These are phyloP conservation scores for Phytopythium mirpurense DNA, from an alignment of 352 stramenopile genomes.

Conservation along the genomic window DNA sequence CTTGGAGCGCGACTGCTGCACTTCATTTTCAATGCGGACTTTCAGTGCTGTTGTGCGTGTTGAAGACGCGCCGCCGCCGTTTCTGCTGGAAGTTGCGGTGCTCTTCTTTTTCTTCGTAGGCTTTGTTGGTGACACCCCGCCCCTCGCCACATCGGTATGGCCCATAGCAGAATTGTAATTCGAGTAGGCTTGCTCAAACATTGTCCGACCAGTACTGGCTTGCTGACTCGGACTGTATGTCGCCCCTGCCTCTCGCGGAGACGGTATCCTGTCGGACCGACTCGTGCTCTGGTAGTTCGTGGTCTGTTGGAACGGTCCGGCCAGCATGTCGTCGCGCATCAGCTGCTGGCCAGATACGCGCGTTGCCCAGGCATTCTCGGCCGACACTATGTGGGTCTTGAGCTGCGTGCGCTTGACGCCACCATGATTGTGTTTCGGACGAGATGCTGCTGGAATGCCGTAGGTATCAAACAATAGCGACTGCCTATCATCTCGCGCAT, in stretches of 20 bases:
- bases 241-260: background rate
- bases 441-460: constrained; percentile 24
- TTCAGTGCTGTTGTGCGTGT: constrained; percentile 21
- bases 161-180: constrained; percentile 5
- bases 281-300: constrained; percentile 5
- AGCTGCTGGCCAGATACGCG: constrained; percentile 22
- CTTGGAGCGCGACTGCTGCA: constrained; percentile 27
- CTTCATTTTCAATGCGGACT: constrained; percentile 35
- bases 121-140: constrained; percentile 2
- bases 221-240: background rate
- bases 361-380: constrained; percentile 25
- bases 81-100: background rate
- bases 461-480: constrained; percentile 65
- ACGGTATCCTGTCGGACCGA: constrained; percentile 13
- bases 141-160: background rate
- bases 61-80: background rate
- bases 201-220: constrained; percentile 9
- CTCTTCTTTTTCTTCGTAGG: constrained; percentile 36
- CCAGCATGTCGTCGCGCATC: constrained; percentile 17
- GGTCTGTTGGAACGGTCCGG: constrained; percentile 2
- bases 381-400: constrained; percentile 40
- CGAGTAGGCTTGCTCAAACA: constrained; percentile 9
- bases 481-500: constrained; percentile 43
- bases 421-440: constrained; percentile 7
- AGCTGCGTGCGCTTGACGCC: constrained; percentile 59